These are phyloP conservation scores for Fraxinus quadrangulata DNA, from an alignment of 257 asterid genomes.

Conservation along the genomic window DNA sequence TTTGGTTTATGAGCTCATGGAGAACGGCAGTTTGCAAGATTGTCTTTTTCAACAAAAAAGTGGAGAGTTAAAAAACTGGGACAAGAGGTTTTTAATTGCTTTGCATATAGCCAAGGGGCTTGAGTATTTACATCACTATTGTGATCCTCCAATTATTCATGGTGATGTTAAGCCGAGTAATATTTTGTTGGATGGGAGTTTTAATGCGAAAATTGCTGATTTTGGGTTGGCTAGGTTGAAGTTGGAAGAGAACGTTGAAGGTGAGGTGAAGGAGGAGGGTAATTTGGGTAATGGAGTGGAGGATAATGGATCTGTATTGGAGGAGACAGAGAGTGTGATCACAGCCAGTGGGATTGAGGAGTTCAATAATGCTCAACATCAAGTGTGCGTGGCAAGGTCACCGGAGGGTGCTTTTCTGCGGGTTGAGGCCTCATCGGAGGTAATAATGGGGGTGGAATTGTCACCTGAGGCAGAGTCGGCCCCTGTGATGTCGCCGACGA, in stretches of 20 bases:
- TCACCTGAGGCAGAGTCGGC: constrained; percentile 52
- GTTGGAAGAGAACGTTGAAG: constrained; percentile 60
- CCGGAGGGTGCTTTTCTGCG: constrained; percentile 65
- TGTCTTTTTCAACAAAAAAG: constrained; percentile 76
- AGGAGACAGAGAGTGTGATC: constrained; percentile 85
- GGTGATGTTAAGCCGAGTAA: constrained; percentile 97
- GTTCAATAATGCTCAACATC: constrained; percentile 26
- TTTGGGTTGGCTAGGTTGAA: constrained; percentile 90
- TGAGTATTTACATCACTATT: constrained; percentile 80
- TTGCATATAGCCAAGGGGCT: constrained; percentile 81
- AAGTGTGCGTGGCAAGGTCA: constrained; percentile 53
- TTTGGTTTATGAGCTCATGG: constrained; percentile 78
- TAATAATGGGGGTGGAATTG: constrained; percentile 44
- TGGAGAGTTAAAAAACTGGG: constrained; percentile 71
- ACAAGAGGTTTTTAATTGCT: constrained; percentile 61
- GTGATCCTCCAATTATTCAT: constrained; percentile 87
- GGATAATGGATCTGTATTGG: constrained; percentile 70
- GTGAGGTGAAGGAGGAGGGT: constrained; percentile 57
- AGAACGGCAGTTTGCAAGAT: constrained; percentile 87
- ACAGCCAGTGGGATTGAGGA: constrained; percentile 57
- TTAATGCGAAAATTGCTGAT: constrained; percentile 85
- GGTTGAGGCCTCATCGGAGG: constrained; percentile 67
- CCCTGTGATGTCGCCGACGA: constrained; percentile 65
- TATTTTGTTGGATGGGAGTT: constrained; percentile 56
- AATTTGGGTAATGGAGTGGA: constrained; percentile 43